These are phyloP conservation scores for Zygotorulaspora chibaensis DNA, from an alignment of 805 yeast genomes.

Conservation along the genomic window DNA sequence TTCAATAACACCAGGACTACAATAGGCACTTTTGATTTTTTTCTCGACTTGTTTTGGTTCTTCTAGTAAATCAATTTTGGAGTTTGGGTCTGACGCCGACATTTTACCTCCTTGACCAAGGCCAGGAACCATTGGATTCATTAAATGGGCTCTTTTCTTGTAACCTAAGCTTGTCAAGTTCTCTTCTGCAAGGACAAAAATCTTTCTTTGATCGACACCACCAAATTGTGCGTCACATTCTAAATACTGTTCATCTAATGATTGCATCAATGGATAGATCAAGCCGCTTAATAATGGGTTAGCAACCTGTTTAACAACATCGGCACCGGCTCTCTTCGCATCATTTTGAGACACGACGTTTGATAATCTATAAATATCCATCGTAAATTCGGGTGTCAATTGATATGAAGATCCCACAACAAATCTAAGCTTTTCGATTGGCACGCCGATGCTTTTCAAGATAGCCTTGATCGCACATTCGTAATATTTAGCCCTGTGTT, in stretches of 20 bases:
- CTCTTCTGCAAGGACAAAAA: constrained; percentile 95
- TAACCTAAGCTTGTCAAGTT: constrained; percentile 81
- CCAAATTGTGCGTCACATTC: constrained; percentile 94
- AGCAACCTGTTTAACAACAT: constrained; percentile 95
- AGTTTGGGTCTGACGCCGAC: constrained; percentile 98
- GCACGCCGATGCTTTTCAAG: constrained; percentile 80
- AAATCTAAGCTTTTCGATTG: constrained; percentile 81
- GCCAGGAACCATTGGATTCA: constrained; percentile 99
- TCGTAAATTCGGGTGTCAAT: constrained; percentile 65
- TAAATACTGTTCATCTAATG: constrained; percentile 88
- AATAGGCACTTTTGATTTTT: constrained; percentile 88
- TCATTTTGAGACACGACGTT: constrained; percentile 89
- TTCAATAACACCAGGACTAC: constrained; percentile 90
- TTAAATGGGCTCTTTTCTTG: constrained; percentile 95
- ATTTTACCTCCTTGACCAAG: constrained; percentile 95
- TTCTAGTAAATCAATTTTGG: constrained; percentile 90
- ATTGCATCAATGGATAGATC: constrained; percentile 98
- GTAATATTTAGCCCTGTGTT: constrained; percentile 85
- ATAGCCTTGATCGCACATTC: constrained; percentile 80
- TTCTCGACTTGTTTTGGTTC: constrained; percentile 83
- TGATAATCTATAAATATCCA: constrained; percentile 84
- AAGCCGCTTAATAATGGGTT: constrained; percentile 91
- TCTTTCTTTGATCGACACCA: constrained; percentile 98
- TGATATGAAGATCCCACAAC: constrained; percentile 91
- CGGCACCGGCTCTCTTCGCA: constrained; percentile 99